These are phyloP conservation scores for Anthoceros angustus DNA, from an alignment of 225 moss, liverwort and hornwort genomes.

Conservation along the genomic window DNA sequence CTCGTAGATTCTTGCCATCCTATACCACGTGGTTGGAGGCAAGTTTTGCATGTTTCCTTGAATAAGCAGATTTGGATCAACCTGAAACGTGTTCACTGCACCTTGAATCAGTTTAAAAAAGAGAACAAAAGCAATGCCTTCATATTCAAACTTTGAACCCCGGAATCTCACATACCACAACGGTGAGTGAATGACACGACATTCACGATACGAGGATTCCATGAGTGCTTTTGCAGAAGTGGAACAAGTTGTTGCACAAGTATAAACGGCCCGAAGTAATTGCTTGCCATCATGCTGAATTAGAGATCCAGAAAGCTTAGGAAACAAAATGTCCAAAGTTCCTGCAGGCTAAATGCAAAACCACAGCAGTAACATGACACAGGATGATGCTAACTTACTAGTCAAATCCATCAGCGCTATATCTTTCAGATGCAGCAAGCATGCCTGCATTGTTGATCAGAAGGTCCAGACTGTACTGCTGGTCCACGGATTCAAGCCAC, in stretches of 20 bases:
- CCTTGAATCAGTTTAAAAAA: not conserved
- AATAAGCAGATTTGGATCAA: slow-evolving; percentile 24
- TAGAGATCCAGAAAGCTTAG: not conserved
- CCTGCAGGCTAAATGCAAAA: not conserved
- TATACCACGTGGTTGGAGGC: slow-evolving; percentile 24
- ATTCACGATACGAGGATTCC: slow-evolving; percentile 62
- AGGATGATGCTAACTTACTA: slow-evolving; percentile 10
- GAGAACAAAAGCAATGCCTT: not conserved
- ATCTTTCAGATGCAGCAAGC: slow-evolving; percentile 48
- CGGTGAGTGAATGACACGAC: slow-evolving; percentile 82
- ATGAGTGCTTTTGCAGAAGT: slow-evolving; percentile 30
- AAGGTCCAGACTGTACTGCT: slow-evolving; percentile 42
- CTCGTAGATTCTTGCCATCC: slow-evolving; percentile 42
- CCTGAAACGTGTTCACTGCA: slow-evolving; percentile 24
- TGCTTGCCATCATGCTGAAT: slow-evolving; percentile 53
- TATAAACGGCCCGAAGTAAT: slow-evolving; percentile 70
- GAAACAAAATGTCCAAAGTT: not conserved
- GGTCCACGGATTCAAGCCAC: slow-evolving; percentile 26
- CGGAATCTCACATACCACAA: slow-evolving; percentile 16
- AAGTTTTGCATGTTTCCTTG: slow-evolving; percentile 25
- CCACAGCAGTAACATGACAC: not conserved
- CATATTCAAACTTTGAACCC: not conserved
- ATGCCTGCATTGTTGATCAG: slow-evolving; percentile 90
- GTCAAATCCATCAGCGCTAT: slow-evolving; percentile 52
- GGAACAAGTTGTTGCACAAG: slow-evolving; percentile 60